Percentiles rank a stretch among this genome's conserved stretches.
Evolutionary conservation across 192 early-diverging fungal species (phyloP).

Genomic region (Rhizophagus clarus): DNA sequence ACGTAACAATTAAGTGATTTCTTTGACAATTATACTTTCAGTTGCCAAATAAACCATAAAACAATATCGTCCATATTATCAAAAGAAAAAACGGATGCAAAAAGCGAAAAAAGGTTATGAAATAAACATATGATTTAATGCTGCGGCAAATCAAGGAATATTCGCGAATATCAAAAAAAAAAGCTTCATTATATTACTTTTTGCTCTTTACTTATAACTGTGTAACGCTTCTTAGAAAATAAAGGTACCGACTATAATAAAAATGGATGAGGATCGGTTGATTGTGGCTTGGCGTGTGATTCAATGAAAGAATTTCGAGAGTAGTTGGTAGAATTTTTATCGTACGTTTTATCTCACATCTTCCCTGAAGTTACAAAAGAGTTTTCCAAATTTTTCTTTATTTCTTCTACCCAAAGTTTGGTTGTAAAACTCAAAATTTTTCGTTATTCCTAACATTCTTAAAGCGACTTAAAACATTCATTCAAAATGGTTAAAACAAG

Average conservation of each 20-base stretch:
- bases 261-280: background rate
- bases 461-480: background rate
- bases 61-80: too few species aligned
- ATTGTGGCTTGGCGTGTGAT: background rate
- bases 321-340: background rate
- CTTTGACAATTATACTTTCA: too few species aligned
- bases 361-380: background rate
- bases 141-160: background rate
- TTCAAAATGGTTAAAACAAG: constrained; percentile 1
- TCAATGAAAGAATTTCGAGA: background rate
- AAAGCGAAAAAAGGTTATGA: too few species aligned
- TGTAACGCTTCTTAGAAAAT: background rate
- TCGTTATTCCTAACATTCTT: background rate
- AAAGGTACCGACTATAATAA: background rate
- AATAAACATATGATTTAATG: background rate
- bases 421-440: background rate
- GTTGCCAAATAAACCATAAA: too few species aligned
- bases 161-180: constrained; percentile 35
- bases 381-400: background rate
- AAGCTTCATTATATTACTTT: background rate
- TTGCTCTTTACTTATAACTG: background rate
- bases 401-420: background rate
- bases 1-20: too few species aligned
- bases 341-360: background rate
- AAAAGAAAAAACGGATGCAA: too few species aligned